Evolutionary conservation across 768 basidiomycete species (phyloP), one percentile per base, ranked within the genome.

Genomic region (Amanita brunnescens): DNA sequence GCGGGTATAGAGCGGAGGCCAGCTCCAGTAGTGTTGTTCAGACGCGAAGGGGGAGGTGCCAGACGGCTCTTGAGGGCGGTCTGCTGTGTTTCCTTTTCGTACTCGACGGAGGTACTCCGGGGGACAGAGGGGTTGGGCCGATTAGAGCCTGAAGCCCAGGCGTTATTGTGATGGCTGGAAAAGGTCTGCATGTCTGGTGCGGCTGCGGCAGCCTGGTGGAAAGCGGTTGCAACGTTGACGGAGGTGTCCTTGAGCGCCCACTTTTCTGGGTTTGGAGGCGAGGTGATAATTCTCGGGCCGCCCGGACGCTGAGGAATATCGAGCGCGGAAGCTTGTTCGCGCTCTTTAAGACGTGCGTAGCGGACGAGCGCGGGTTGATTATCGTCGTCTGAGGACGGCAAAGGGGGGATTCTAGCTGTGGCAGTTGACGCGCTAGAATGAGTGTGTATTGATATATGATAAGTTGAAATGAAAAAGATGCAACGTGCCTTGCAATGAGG

Each of bases 161-260:
- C 66, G 47, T 70, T 70, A 63, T 86, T 85, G 24, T 80, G 79
- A 57, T 76, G 79, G 58, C 62, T 67, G 29, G 70, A 3, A 18
- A 23, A 55, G 41, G 68, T 61, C 37, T 56, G 58, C 71, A 78
- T 77, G 53, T 72, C 41, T 29, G 50, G 37, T 9, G 26, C 37
- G 3, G 24, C 13, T 14, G 68, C 70, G 18, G 77, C 85, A 16
- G 90, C 91, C 64, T 84, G 81, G 57, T 74, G 70, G 61, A 93
- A 87, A 26, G 90, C 91, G 59, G 79, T 78, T 8, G 89, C 91
- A 60, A 91, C 84, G 66, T 89, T 87, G 46, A 92, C 91, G 16
- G 88, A 84, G 40, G 91, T 92, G 66, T 89, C 87, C 60, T 85
- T 85, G 53, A 88, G 79, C 53, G 64, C 62, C 84, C 84, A 87